A percentile compares a stretch with the other conserved stretches of the same genome.
Conservation (phyloP, 2,329 filamentous ascomycete genomes). For the Geosmithia putterillii region DNA sequence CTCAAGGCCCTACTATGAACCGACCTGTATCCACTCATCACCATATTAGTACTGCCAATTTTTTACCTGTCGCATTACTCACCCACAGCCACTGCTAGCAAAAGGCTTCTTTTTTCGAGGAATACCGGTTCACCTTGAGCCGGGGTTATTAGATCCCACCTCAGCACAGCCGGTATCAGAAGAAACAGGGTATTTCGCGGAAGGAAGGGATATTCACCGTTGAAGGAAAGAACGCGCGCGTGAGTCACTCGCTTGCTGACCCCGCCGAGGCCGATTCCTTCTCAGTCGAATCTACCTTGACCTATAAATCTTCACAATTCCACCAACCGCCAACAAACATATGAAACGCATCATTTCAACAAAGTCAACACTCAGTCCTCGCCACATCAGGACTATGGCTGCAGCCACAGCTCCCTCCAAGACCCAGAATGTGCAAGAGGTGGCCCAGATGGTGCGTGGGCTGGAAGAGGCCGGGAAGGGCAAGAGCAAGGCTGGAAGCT, state of each 20-base stretch:
- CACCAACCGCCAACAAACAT: background rate
- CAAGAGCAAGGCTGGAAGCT: conserved; percentile 48
- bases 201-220: too few relatives aligned
- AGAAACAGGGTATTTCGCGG: background rate
- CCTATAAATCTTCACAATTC: background rate
- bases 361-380: background rate
- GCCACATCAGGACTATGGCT: conserved; percentile 13
- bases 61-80: background rate
- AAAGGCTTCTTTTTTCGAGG: background rate
- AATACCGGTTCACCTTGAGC: background rate
- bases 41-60: background rate
- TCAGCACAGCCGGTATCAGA: background rate
- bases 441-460: conserved; percentile 50
- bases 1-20: background rate
- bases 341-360: background rate
- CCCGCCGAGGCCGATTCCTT: background rate
- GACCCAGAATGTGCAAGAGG: conserved; percentile 56
- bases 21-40: background rate
- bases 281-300: background rate
- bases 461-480: conserved; percentile 47
- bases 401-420: conserved; percentile 39
- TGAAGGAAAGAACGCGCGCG: background rate
- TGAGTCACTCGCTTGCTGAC: background rate
- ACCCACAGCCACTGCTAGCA: background rate
- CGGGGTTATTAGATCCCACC: background rate